Evolutionary conservation across 805 yeast genomes (phyloP).

Genomic region (Komagataella kurtzmanii): DNA sequence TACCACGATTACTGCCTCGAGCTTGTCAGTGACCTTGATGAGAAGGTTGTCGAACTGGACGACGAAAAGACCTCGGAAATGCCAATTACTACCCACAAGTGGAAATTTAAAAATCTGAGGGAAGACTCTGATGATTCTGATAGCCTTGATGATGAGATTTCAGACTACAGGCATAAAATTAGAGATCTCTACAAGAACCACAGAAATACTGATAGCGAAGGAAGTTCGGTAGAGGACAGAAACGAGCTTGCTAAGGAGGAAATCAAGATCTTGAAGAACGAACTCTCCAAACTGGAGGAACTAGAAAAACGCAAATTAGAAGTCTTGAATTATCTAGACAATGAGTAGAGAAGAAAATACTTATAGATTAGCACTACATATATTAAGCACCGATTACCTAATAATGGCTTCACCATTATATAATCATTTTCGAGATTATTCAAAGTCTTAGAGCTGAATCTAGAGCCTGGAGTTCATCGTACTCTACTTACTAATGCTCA

Average conservation of each 20-base stretch:
- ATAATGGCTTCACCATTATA: no score
- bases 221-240: not conserved
- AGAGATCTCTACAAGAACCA: not conserved
- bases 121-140: not conserved
- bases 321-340: not conserved
- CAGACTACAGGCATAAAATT: not conserved
- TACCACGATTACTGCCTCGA: slow-evolving; percentile 72
- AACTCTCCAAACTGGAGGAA: not conserved
- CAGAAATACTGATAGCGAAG: not conserved
- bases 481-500: not conserved
- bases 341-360: not conserved
- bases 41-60: slow-evolving; percentile 37
- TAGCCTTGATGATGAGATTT: not conserved
- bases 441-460: not conserved
- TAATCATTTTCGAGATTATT: not conserved
- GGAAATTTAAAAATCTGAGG: not conserved
- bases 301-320: not conserved
- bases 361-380: not conserved
- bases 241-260: not conserved
- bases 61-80: not conserved
- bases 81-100: not conserved
- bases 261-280: not conserved
- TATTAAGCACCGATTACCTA: not conserved
- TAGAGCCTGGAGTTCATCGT: not conserved
- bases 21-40: slow-evolving; percentile 44